Base-by-base conservation (phyloP, 208 protist species). In the Acanthamoeba lenticulata region DNA sequence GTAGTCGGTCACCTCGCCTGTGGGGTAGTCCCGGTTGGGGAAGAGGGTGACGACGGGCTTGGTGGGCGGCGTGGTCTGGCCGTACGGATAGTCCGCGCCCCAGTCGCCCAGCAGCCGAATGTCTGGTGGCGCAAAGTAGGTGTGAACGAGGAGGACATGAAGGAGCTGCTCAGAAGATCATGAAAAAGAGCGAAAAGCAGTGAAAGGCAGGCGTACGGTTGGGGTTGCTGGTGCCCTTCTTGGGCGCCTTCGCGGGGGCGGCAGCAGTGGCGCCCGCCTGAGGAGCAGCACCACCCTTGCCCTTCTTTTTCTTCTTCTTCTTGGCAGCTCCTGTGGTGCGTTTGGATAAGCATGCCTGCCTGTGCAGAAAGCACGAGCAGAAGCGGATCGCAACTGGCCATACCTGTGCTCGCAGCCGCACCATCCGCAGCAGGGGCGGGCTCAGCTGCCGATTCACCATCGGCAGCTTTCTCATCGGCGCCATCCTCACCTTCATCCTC, bases 11-110 rank as follows among this genome's bases (percentile, higher is more conserved):
- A 98, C 95, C 94, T 99, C 97, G 40, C 98, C 98, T 5, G 91
- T 40, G 17, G 98, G 98, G 90, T 97, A 99, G 5, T 95, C 69
- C 34, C 95, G 95, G 83, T 92, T 95, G 24, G 96, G 93, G 79
- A 98, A 99, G 90, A 99, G 97, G 92, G 96, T 40, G 42, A 95
- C 94, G 45, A 99, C 97, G 29, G 98, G 98, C 21, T 99, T 96
- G 49, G 98, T 98, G 34, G 98, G 98, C 94, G 97, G 97, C 40
- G 74, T 94, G 19, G 96, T 97, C 92, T 97, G 96, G 60, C 69
- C 86, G 27, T 90, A 94, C n/a, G 92, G 74, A 44, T 67, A 94
- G 45, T 88, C 40, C 17, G 38, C 69, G 13, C 92, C 69, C 40
- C 38, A 74, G 19, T 90, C 72, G 34, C 69, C 69, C 1, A 89